Evolutionary conservation across 2,329 filamentous ascomycete species (phyloP).

Genomic region (Xylaria multiplex): DNA sequence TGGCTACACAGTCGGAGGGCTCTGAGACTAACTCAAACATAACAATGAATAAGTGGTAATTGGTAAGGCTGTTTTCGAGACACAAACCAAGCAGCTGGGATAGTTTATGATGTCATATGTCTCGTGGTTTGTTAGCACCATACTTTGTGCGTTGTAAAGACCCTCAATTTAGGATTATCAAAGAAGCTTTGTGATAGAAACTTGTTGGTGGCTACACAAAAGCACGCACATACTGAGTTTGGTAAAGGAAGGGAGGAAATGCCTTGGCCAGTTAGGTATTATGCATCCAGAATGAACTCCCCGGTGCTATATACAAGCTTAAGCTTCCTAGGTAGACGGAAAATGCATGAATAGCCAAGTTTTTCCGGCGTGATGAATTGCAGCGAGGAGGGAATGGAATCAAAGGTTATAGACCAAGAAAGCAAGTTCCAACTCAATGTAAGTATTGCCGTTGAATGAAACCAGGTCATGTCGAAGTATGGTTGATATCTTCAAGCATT

Average conservation of each 20-base stretch:
- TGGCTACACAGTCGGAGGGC: neutral
- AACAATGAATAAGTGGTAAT: neutral
- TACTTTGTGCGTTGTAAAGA: neutral
- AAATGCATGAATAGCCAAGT: neutral
- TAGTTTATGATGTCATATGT: neutral
- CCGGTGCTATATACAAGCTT: neutral
- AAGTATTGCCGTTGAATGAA: too few species aligned
- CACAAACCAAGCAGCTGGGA: neutral
- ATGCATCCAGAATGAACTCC: neutral
- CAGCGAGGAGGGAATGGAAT: neutral
- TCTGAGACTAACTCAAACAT: neutral
- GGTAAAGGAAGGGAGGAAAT: neutral
- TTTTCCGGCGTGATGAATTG: neutral
- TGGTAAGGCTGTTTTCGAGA: slow-evolving; percentile 1
- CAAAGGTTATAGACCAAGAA: too few species aligned
- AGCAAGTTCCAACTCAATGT: too few species aligned
- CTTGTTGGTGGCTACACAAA: neutral
- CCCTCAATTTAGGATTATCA: neutral
- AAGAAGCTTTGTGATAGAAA: neutral
- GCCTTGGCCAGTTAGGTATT: too few species aligned
- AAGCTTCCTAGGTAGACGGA: neutral
- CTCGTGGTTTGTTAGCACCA: neutral
- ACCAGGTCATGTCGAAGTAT: too few species aligned
- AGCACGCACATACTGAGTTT: neutral
- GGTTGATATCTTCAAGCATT: too few species aligned